Evolutionary conservation across 2,329 filamentous ascomycete genomes (phyloP).

Genomic region (Diaporthe aspalathi): DNA sequence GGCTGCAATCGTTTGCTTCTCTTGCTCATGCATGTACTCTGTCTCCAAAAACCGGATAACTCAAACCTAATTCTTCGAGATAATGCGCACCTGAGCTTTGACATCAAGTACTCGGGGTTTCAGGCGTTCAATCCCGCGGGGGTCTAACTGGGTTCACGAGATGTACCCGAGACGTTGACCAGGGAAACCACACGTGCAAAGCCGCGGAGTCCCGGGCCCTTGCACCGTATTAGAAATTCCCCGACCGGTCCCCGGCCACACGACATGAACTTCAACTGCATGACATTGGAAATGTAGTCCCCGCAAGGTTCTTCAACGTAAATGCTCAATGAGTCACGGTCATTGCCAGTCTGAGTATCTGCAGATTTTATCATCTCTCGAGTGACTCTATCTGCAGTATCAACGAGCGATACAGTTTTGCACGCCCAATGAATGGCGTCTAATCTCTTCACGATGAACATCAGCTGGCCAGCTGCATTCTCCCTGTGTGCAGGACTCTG

Average conservation of each 20-base stretch:
- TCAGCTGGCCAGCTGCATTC: not conserved
- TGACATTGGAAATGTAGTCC: not conserved
- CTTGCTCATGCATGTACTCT: not conserved
- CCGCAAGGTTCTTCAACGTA: too few species aligned
- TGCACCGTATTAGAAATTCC: not conserved
- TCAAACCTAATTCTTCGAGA: not conserved
- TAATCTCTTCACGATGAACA: not conserved
- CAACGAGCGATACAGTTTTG: not conserved
- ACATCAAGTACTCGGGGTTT: not conserved
- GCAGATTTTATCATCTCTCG: not conserved
- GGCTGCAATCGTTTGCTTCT: not conserved
- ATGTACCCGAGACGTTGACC: slow-evolving; percentile 5
- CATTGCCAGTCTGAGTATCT: not conserved
- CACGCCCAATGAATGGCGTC: not conserved
- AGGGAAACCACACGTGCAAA: too few species aligned
- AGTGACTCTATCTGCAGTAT: not conserved
- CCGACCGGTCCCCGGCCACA: not conserved
- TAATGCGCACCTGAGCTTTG: not conserved
- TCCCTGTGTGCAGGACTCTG: not conserved
- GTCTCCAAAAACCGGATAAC: not conserved
- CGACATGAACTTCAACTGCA: not conserved
- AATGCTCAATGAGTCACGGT: too few species aligned
- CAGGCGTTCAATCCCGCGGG: not conserved
- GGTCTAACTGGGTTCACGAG: not conserved
- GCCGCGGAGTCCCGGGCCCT: not conserved